phyloP scores from a whole-genome alignment of 441 rosid genomes.

The Iberis amara region DNA sequence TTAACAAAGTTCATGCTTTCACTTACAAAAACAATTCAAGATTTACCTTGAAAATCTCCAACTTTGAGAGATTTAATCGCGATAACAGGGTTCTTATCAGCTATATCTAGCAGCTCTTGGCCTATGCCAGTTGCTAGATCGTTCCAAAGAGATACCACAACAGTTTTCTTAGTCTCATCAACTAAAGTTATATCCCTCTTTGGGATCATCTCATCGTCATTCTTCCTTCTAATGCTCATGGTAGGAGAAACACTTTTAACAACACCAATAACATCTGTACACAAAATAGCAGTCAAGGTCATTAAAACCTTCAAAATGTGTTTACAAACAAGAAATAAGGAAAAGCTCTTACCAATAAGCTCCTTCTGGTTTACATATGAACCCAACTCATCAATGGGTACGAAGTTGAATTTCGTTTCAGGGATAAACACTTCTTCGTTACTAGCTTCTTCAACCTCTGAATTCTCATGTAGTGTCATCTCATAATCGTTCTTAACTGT shows the following conservation, averaged over 20 bases:
- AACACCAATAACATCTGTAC: conserved; percentile 72
- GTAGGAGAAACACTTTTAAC: conserved; percentile 80
- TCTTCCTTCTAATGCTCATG: conserved; percentile 73
- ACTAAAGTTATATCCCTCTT: conserved; percentile 84
- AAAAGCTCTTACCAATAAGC: conserved; percentile 55
- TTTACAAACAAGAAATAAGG: neutral
- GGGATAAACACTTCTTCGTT: conserved; percentile 63
- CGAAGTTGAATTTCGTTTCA: conserved; percentile 69
- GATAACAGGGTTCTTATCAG: conserved; percentile 62
- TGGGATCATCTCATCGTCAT: conserved; percentile 65
- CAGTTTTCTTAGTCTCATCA: conserved; percentile 80
- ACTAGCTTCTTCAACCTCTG: conserved; percentile 75
- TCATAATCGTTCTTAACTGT: conserved; percentile 88
- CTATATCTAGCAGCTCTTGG: conserved; percentile 63
- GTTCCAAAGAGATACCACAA: conserved; percentile 84
- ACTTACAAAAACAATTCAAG: neutral
- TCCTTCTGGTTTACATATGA: conserved; percentile 59
- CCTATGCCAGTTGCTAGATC: conserved; percentile 71
- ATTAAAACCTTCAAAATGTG: neutral
- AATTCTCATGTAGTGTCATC: conserved; percentile 78
- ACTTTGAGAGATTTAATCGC: conserved; percentile 78
- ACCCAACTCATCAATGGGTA: conserved; percentile 75
- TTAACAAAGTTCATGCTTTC: no score
- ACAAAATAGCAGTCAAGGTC: neutral
- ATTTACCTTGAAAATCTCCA: conserved; percentile 86